These are phyloP conservation scores for Pleurotus salmoneostramineus DNA, from an alignment of 768 basidiomycete genomes.

Conservation along the genomic window DNA sequence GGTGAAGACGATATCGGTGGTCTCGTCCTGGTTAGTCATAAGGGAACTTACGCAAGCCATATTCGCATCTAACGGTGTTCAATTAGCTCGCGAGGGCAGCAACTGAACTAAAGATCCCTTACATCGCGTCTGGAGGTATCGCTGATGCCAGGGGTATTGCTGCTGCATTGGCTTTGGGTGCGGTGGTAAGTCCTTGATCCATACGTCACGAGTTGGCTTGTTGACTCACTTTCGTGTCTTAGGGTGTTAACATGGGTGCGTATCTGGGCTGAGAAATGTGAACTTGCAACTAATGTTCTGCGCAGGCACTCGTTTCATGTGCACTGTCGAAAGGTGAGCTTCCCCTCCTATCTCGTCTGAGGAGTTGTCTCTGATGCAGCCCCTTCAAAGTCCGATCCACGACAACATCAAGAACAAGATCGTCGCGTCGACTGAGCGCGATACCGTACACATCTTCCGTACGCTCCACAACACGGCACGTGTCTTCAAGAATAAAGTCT, in stretches of 20 bases:
- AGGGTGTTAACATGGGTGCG: constrained; percentile 85
- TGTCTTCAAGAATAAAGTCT: constrained; percentile 84
- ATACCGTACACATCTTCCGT: constrained; percentile 89
- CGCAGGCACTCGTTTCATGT: constrained; percentile 83
- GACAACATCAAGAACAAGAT: constrained; percentile 89
- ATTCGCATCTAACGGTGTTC: constrained; percentile 1
- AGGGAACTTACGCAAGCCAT: not conserved
- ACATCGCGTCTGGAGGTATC: constrained; percentile 88
- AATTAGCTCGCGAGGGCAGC: constrained; percentile 80
- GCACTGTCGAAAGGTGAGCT: constrained; percentile 73
- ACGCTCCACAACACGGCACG: constrained; percentile 80
- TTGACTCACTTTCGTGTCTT: not conserved
- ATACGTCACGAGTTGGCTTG: not conserved
- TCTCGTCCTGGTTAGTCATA: constrained; percentile 60
- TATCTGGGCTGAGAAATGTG: constrained; percentile 16
- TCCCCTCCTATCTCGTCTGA: not conserved
- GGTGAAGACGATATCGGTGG: constrained; percentile 94
- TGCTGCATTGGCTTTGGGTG: constrained; percentile 78
- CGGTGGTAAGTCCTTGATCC: constrained; percentile 47
- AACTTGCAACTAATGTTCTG: constrained; percentile 9
- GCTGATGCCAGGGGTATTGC: constrained; percentile 84
- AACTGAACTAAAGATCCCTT: constrained; percentile 79
- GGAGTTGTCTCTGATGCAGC: not conserved
- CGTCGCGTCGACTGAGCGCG: constrained; percentile 75
- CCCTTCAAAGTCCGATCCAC: constrained; percentile 64